phyloP scores from a whole-genome alignment of 192 early-diverging fungal genomes.

The Backusella psychrophila region DNA sequence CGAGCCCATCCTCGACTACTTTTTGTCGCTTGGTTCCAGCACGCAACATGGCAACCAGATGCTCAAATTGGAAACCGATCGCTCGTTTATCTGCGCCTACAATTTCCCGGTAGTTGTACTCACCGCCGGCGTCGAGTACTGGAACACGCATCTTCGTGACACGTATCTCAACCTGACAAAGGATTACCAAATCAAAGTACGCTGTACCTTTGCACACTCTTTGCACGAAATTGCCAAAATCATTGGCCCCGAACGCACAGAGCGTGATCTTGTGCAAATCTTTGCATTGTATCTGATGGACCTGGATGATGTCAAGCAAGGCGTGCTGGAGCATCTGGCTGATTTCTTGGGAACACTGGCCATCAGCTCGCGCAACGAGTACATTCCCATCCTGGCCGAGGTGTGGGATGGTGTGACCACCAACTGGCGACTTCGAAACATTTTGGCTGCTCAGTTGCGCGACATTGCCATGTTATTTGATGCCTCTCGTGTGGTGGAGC shows the following conservation, averaged over 20 bases:
- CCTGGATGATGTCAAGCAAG: constrained; percentile 68
- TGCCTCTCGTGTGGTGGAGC: constrained; percentile 52
- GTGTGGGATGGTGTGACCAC: constrained; percentile 67
- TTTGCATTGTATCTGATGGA: constrained; percentile 53
- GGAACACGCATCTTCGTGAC: constrained; percentile 50
- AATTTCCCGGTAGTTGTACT: constrained; percentile 60
- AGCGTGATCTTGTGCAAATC: constrained; percentile 46
- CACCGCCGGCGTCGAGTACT: constrained; percentile 50
- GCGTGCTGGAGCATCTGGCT: constrained; percentile 60
- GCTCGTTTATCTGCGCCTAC: constrained; percentile 51
- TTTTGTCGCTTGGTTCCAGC: constrained; percentile 31
- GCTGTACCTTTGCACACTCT: constrained; percentile 53
- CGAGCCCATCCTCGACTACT: constrained; percentile 46
- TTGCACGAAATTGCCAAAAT: constrained; percentile 54
- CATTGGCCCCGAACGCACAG: constrained; percentile 49
- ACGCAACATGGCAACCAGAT: constrained; percentile 26
- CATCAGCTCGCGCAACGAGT: constrained; percentile 53
- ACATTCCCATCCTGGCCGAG: constrained; percentile 60
- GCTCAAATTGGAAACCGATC: constrained; percentile 47
- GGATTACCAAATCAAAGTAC: constrained; percentile 49
- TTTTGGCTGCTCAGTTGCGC: constrained; percentile 64
- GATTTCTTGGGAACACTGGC: constrained; percentile 65
- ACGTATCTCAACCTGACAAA: constrained; percentile 39
- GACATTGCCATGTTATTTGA: constrained; percentile 60
- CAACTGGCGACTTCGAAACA: constrained; percentile 70